These are phyloP conservation scores for Ramaria sp. DNA, from an alignment of 768 basidiomycete genomes.

Conservation along the genomic window DNA sequence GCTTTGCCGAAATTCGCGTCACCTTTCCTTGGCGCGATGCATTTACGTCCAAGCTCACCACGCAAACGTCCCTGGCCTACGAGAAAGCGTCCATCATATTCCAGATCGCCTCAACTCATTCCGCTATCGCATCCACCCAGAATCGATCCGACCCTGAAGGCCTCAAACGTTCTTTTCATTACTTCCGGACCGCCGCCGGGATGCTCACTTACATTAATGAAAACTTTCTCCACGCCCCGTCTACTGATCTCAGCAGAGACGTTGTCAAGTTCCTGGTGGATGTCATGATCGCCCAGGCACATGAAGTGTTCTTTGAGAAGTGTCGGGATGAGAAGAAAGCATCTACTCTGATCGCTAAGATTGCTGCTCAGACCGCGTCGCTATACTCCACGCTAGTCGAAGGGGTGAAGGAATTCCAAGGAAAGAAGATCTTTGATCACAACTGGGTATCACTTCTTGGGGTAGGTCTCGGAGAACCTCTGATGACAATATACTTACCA, in stretches of 20 bases:
- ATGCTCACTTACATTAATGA: constrained; percentile 99
- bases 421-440: constrained; percentile 89
- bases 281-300: constrained; percentile 87
- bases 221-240: constrained; percentile 96
- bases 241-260: constrained; percentile 87
- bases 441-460: constrained; percentile 88
- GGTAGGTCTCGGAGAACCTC: constrained; percentile 28
- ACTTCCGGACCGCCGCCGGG: constrained; percentile 81
- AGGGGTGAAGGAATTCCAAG: constrained; percentile 93
- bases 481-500: constrained; percentile 4
- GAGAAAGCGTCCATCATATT: constrained; percentile 98
- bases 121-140: constrained; percentile 79
- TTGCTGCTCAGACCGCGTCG: constrained; percentile 69
- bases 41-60: constrained; percentile 87
- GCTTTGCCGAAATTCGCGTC: constrained; percentile 94
- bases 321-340: constrained; percentile 88
- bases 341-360: constrained; percentile 65
- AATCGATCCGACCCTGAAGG: constrained; percentile 85
- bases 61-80: constrained; percentile 92
- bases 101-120: constrained; percentile 91
- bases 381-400: constrained; percentile 80
- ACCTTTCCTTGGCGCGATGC: constrained; percentile 97
- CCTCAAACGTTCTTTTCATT: constrained; percentile 86
- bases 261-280: constrained; percentile 87
- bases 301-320: constrained; percentile 94